Evolutionary conservation across 495 filamentous ascomycete genomes (phyloP).

Genomic region (Chaetomium cochliodes): DNA sequence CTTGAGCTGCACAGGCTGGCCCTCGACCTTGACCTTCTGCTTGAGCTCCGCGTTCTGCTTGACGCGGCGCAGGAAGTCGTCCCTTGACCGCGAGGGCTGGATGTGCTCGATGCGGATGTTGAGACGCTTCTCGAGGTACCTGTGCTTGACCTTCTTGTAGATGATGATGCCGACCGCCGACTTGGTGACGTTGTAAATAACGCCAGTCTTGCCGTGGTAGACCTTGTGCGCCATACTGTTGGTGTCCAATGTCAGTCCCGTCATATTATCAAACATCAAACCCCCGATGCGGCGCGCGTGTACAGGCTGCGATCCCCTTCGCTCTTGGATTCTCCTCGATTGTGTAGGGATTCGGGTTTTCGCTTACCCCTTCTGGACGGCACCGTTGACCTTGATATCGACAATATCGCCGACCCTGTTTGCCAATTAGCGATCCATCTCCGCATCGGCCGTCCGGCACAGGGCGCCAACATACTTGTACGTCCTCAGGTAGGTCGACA

Average conservation of each 20-base stretch:
- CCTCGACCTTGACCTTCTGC: conserved; percentile 87
- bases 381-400: conserved; percentile 94
- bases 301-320: neutral
- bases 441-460: neutral
- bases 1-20: conserved; percentile 84
- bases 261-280: neutral
- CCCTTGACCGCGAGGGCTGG: conserved; percentile 84
- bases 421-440: conserved; percentile 35
- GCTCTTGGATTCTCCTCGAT: neutral
- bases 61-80: conserved; percentile 93
- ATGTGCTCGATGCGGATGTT: conserved; percentile 99
- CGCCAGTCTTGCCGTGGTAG: conserved; percentile 98
- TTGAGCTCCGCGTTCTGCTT: conserved; percentile 92
- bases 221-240: conserved; percentile 96
- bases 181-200: conserved; percentile 98
- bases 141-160: conserved; percentile 97
- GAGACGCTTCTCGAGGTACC: conserved; percentile 99
- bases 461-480: conserved; percentile 64
- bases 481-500: conserved; percentile 86
- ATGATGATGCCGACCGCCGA: conserved; percentile 94
- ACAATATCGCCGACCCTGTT: conserved; percentile 92
- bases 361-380: conserved; percentile 83
- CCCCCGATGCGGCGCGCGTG: neutral
- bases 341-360: conserved; percentile 1
- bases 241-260: conserved; percentile 30